Conservation (phyloP, 192 early-diverging fungal genomes). For the Backusella circina region DNA sequence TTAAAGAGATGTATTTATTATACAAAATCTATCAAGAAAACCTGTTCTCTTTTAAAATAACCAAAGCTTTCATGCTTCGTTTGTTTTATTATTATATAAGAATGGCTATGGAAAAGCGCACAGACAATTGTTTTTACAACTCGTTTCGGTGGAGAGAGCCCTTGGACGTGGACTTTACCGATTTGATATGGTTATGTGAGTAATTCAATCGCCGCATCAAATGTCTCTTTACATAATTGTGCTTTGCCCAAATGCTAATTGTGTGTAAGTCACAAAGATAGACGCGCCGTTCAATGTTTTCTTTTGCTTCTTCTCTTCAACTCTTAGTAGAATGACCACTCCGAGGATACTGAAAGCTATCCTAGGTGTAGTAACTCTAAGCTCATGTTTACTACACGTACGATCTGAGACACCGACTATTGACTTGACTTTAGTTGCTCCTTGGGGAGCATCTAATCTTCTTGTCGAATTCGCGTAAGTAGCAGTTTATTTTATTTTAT, state of each 20-base stretch:
- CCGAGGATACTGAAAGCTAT: conserved; percentile 12
- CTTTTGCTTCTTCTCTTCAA: neutral
- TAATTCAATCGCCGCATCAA: neutral
- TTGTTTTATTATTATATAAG: too few species aligned
- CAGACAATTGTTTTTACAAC: too few species aligned
- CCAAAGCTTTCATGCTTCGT: too few species aligned
- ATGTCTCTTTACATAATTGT: too few species aligned
- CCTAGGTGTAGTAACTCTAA: neutral
- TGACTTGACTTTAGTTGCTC: conserved; percentile 40
- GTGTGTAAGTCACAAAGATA: too few species aligned
- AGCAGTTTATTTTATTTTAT: conserved; percentile 2
- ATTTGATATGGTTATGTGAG: neutral
- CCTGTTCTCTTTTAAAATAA: too few species aligned
- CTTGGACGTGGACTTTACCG: too few species aligned
- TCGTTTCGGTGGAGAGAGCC: too few species aligned
- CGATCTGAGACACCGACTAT: conserved; percentile 42
- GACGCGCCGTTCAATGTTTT: neutral
- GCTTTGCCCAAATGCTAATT: too few species aligned
- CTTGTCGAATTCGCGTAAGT: conserved; percentile 75
- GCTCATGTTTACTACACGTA: neutral
- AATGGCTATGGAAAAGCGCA: too few species aligned
- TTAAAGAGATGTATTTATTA: too few species aligned
- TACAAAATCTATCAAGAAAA: too few species aligned
- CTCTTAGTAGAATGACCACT: neutral
- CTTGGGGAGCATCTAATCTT: conserved; percentile 68